Evolutionary conservation across 2,329 filamentous ascomycete genomes (phyloP).

Genomic region (Fusarium tjaetaba): DNA sequence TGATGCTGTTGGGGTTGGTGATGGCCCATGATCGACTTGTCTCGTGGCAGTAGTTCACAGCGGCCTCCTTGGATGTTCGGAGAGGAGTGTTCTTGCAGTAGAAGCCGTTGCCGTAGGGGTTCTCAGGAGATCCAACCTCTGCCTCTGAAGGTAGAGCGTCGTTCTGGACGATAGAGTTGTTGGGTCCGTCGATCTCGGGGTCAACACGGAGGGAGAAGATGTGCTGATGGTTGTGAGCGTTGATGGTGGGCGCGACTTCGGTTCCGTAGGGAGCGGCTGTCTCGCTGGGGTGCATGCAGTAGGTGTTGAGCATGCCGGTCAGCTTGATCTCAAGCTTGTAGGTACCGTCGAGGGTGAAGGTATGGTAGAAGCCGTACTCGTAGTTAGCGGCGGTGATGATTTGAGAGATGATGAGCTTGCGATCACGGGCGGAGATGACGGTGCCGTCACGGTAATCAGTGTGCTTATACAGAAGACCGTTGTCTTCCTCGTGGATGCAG

Average conservation of each 20-base stretch:
- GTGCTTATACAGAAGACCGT: slow-evolving; percentile 73
- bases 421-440: slow-evolving; percentile 65
- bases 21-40: slow-evolving; percentile 92
- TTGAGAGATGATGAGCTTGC: slow-evolving; percentile 70
- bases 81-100: slow-evolving; percentile 85
- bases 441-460: slow-evolving; percentile 69
- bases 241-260: slow-evolving; percentile 69
- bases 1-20: slow-evolving; percentile 81
- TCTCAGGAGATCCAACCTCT: slow-evolving; percentile 81
- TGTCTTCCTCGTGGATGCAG: slow-evolving; percentile 76
- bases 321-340: slow-evolving; percentile 69
- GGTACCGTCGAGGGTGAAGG: slow-evolving; percentile 67
- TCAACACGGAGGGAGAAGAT: slow-evolving; percentile 75
- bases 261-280: slow-evolving; percentile 66
- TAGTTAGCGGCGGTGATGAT: slow-evolving; percentile 75
- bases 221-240: slow-evolving; percentile 77
- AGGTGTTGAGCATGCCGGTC: slow-evolving; percentile 57
- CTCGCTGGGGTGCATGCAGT: slow-evolving; percentile 53
- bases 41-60: slow-evolving; percentile 81
- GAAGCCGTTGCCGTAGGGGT: slow-evolving; percentile 91
- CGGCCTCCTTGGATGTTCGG: slow-evolving; percentile 72
- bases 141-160: slow-evolving; percentile 78
- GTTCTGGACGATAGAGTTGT: slow-evolving; percentile 75
- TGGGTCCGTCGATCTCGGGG: slow-evolving; percentile 69
- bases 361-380: slow-evolving; percentile 61